phyloP scores from a whole-genome alignment of 345 rosid species.

The Conringia planisiliqua region DNA sequence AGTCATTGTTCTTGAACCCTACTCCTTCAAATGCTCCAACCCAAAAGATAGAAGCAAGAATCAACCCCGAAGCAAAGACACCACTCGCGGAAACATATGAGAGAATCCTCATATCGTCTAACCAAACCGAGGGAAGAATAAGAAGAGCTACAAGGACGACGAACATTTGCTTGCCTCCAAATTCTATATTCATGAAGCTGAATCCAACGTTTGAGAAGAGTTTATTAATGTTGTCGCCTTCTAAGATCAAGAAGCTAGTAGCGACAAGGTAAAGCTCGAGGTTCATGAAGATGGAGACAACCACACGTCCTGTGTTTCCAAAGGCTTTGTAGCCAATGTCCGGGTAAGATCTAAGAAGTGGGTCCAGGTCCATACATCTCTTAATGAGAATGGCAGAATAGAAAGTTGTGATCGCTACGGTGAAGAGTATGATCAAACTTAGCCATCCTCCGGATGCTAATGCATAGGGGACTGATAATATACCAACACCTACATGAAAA shows the following conservation, averaged over 20 bases:
- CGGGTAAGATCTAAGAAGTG: conserved; percentile 63
- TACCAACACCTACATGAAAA: conserved; percentile 65
- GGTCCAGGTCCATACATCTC: conserved; percentile 74
- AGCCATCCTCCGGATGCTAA: conserved; percentile 93
- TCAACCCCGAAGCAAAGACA: conserved; percentile 71
- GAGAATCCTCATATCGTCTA: conserved; percentile 69
- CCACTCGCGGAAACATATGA: conserved; percentile 90
- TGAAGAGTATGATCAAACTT: conserved; percentile 58
- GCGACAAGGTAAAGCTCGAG: conserved; percentile 78
- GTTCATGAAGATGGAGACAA: conserved; percentile 63
- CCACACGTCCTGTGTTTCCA: conserved; percentile 59
- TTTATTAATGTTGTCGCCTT: conserved; percentile 80
- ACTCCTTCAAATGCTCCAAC: conserved; percentile 70
- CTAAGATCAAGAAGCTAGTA: conserved; percentile 78
- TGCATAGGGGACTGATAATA: conserved; percentile 80
- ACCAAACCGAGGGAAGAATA: conserved; percentile 78
- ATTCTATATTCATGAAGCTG: conserved; percentile 41
- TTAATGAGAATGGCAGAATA: conserved; percentile 69
- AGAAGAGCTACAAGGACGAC: conserved; percentile 60
- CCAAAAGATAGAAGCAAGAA: conserved; percentile 66
- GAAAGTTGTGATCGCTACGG: conserved; percentile 55
- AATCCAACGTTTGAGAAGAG: conserved; percentile 50
- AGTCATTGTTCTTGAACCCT: conserved; percentile 56
- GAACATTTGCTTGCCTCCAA: conserved; percentile 56
- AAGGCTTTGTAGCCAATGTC: conserved; percentile 85